Percentiles rank a stretch among this genome's conserved stretches.
Evolutionary conservation across 352 stramenopile species (phyloP).

Genomic region (Phytophthora hybrid): DNA sequence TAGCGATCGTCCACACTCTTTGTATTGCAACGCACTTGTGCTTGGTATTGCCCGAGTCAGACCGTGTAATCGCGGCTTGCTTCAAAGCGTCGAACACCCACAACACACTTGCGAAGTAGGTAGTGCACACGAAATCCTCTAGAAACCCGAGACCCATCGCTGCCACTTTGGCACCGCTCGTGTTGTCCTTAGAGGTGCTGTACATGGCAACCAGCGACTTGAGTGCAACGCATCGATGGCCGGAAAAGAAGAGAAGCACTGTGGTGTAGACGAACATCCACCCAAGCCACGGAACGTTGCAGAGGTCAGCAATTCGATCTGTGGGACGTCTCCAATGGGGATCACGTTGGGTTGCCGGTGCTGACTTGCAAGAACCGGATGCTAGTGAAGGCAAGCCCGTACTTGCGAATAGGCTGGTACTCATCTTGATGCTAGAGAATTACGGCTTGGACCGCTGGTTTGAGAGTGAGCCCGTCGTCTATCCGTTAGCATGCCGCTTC

Average conservation of each 20-base stretch:
- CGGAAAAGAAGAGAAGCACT: constrained; percentile 38
- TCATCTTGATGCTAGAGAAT: no score
- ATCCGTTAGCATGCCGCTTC: no score
- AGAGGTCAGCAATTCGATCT: neutral
- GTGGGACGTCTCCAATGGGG: neutral
- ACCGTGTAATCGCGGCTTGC: neutral
- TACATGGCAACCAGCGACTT: constrained; percentile 37
- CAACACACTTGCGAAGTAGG: constrained; percentile 35
- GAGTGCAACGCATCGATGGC: constrained; percentile 31
- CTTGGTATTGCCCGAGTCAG: neutral
- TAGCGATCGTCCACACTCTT: neutral
- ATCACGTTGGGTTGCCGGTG: no score
- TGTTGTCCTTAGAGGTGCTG: constrained; percentile 21
- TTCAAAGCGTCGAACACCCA: constrained; percentile 12
- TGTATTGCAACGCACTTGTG: neutral
- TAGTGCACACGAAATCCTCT: constrained; percentile 45
- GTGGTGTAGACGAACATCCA: constrained; percentile 44
- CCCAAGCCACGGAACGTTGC: constrained; percentile 29
- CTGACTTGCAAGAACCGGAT: no score
- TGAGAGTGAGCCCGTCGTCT: no score
- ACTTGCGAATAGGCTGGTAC: no score
- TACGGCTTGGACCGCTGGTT: no score
- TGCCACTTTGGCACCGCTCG: constrained; percentile 2
- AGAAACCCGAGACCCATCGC: constrained; percentile 43
- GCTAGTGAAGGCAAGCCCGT: no score